Base-by-base conservation (phyloP, 129 eudicot genomes). In the Centella asiatica region DNA sequence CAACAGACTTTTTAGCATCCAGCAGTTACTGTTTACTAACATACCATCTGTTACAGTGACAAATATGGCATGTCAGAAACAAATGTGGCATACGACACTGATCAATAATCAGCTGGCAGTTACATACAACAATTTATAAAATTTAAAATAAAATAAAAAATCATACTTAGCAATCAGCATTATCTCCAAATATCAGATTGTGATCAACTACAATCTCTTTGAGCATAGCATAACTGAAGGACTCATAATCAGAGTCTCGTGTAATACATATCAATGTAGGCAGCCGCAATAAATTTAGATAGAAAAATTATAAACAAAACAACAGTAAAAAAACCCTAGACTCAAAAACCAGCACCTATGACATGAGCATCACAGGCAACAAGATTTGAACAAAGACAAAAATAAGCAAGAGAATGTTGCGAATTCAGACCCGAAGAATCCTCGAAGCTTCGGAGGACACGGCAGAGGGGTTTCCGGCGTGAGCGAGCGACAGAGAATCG, bases 401-500 rank as follows among this genome's bases (percentile, higher is more conserved):
- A 66, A 28, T 44, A 65, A 69, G 52, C 55, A 26, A 24, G 32
- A 76, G n/a, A 46, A 57, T 5, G 22, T 13, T 28, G 60, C 44
- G 67, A 51, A 24, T 39, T 5, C 80, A 20, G 58, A 87, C 96
- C 96, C 95, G 69, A 24, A 92, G 87, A 23, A 86, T 92, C 63
- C 99, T 75, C 12, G 90, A 92, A 47, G 99, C 99, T 76, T 92
- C 96, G 20, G 95, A 74, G 46, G 77, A 64, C 32, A 55, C 26
- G 6, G 60, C 69, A 14, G 86, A 79, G 17, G 84, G 79, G 66
- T 65, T 69, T 20, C 81, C 85, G 17, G 77, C 74, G 29, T 68
- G 75, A 45, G 94, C 74, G 0, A 81, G 71, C 44, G 84, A 92
- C 17, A 92, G 65, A 51, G 88, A 82, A 82, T 87, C 96, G 31